Conservation (phyloP, 192 early-diverging fungal genomes). For the Coemansia aciculifera region DNA sequence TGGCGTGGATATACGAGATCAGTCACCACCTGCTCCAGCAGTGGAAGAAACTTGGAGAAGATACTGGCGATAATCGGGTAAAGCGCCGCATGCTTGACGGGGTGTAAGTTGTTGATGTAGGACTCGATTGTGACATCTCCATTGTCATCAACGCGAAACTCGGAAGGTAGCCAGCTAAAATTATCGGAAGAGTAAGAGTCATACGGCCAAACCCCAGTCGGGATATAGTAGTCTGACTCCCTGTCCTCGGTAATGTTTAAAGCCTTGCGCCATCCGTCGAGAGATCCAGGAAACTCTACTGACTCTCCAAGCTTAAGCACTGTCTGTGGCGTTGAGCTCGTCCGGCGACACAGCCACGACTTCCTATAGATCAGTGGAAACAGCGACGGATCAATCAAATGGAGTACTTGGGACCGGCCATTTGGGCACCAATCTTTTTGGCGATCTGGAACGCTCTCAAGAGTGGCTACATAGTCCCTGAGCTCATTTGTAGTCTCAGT, state of each 20-base stretch:
- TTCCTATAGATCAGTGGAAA: constrained; percentile 40
- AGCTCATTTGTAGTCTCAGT: constrained; percentile 13
- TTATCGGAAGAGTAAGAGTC: neutral
- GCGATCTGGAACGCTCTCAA: neutral
- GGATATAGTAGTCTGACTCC: neutral
- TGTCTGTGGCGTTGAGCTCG: constrained; percentile 19
- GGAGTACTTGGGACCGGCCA: constrained; percentile 48
- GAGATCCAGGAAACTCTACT: constrained; percentile 23
- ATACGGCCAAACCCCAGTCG: neutral
- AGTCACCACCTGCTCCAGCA: constrained; percentile 61
- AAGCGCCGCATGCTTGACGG: constrained; percentile 45
- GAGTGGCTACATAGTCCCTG: neutral
- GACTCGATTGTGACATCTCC: constrained; percentile 55
- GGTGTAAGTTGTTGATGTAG: constrained; percentile 78
- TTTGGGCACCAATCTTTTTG: constrained; percentile 48
- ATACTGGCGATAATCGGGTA: constrained; percentile 57
- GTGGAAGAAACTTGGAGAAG: constrained; percentile 58
- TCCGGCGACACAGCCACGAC: constrained; percentile 13
- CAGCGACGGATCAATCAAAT: constrained; percentile 58
- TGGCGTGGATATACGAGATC: constrained; percentile 16
- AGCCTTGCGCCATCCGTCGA: constrained; percentile 14
- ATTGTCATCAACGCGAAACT: constrained; percentile 54
- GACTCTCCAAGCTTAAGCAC: constrained; percentile 19
- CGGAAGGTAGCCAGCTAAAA: constrained; percentile 65
- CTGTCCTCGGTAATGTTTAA: neutral